Conservation (phyloP, 2,329 filamentous ascomycete genomes). For the Fusarium staphyleae region DNA sequence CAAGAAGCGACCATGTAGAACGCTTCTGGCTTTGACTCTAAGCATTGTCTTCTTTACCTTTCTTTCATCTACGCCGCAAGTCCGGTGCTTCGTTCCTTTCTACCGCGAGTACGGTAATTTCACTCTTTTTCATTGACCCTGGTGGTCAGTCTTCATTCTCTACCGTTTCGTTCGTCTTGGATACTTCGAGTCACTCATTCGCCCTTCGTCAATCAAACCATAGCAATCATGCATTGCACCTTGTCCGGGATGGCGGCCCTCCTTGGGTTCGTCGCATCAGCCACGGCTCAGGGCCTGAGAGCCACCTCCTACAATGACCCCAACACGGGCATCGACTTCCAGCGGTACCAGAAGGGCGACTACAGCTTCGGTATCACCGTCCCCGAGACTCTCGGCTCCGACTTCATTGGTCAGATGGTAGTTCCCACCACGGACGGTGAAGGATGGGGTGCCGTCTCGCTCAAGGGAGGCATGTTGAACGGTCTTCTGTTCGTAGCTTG, state of each 20-base stretch:
- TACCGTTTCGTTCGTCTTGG: constrained; percentile 13
- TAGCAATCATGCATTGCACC: constrained; percentile 26
- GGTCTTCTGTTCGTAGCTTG: constrained; percentile 58
- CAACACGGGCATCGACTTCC: constrained; percentile 55
- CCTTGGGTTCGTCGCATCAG: constrained; percentile 31
- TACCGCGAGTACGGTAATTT: constrained; percentile 28
- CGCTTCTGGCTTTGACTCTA: neutral
- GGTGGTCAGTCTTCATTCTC: constrained; percentile 33
- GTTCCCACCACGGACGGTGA: constrained; percentile 46
- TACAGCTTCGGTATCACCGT: constrained; percentile 60
- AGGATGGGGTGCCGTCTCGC: constrained; percentile 57
- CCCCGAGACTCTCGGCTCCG: constrained; percentile 55
- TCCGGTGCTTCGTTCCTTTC: constrained; percentile 22
- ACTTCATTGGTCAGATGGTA: constrained; percentile 63
- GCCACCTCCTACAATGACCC: constrained; percentile 49
- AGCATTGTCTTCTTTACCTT: constrained; percentile 19
- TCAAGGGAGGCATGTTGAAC: constrained; percentile 56
- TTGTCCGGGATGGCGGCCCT: constrained; percentile 28
- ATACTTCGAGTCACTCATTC: constrained; percentile 6
- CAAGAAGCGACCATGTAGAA: neutral
- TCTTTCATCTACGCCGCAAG: constrained; percentile 25
- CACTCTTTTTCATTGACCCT: constrained; percentile 30
- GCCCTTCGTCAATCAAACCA: neutral
- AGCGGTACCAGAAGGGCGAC: constrained; percentile 47
- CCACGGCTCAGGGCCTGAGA: constrained; percentile 28